Percentiles rank a stretch among this genome's conserved stretches.
Evolutionary conservation across 805 yeast genomes (phyloP).

Genomic region (Candida namnaoensis): DNA sequence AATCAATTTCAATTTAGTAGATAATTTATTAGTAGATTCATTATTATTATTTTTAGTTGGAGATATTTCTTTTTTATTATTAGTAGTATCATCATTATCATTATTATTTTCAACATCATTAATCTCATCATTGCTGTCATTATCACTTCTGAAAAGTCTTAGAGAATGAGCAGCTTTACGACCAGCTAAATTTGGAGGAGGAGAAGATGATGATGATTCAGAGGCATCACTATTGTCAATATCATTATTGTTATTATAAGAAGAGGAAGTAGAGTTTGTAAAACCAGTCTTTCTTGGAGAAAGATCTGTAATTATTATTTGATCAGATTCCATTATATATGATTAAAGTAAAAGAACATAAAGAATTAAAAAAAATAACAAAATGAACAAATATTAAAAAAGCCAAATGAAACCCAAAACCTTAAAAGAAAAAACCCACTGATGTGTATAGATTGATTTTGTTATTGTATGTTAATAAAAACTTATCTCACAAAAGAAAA

Average conservation of each 20-base stretch:
- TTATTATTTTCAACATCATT: neutral
- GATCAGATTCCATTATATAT: constrained; percentile 1
- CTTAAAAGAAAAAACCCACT: too few relatives aligned
- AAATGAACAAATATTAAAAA: too few relatives aligned
- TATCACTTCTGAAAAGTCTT: constrained; percentile 37
- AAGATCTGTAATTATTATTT: neutral
- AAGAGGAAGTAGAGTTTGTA: constrained; percentile 2
- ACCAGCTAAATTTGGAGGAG: constrained; percentile 27
- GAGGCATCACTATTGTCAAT: neutral
- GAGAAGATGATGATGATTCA: neutral
- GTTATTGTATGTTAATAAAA: too few relatives aligned
- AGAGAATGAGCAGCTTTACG: constrained; percentile 52
- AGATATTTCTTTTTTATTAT: too few relatives aligned
- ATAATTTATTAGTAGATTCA: neutral
- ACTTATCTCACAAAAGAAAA: too few relatives aligned
- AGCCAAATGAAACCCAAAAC: too few relatives aligned
- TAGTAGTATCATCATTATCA: neutral
- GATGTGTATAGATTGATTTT: too few relatives aligned
- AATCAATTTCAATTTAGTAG: too few relatives aligned
- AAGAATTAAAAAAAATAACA: too few relatives aligned
- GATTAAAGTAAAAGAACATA: too few relatives aligned
- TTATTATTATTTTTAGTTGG: neutral
- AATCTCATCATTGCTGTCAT: constrained; percentile 3
- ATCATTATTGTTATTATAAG: neutral
- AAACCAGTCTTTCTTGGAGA: neutral